Conservation (phyloP, 768 basidiomycete species). For the Boletus sensibilis region DNA sequence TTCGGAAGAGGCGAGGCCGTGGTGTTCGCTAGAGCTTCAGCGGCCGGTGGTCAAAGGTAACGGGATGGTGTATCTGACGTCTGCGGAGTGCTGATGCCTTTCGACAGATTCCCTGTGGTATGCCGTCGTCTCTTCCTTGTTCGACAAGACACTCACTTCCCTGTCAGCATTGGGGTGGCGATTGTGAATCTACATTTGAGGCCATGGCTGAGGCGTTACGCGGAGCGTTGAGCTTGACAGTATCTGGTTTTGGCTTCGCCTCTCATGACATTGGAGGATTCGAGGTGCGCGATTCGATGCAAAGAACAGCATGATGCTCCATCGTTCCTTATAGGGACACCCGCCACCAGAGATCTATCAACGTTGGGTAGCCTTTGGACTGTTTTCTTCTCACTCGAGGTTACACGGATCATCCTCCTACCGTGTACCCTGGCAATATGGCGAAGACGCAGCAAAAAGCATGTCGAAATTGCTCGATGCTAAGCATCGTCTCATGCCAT, state of each 20-base stretch:
- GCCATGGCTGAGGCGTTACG: constrained; percentile 76
- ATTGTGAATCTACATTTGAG: constrained; percentile 75
- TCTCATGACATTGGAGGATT: constrained; percentile 80
- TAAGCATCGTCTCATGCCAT: constrained; percentile 75
- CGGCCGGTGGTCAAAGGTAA: constrained; percentile 68
- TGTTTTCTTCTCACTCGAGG: constrained; percentile 75
- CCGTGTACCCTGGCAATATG: constrained; percentile 76
- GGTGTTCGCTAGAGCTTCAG: constrained; percentile 65
- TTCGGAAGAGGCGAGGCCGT: constrained; percentile 66
- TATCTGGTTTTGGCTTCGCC: constrained; percentile 69
- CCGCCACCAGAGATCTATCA: constrained; percentile 69
- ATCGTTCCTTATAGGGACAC: constrained; percentile 43
- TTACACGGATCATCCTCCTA: constrained; percentile 73
- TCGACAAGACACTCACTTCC: constrained; percentile 11
- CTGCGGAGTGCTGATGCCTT: not conserved
- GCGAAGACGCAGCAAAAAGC: constrained; percentile 62
- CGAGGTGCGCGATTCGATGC: constrained; percentile 41
- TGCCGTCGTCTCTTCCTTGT: not conserved
- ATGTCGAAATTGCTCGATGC: constrained; percentile 61
- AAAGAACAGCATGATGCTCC: not conserved
- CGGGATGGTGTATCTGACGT: not conserved
- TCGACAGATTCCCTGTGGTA: constrained; percentile 18
- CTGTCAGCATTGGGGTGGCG: constrained; percentile 66
- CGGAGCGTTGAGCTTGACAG: constrained; percentile 61
- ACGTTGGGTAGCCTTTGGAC: constrained; percentile 74